Evolutionary conservation across 169 alveolate species (phyloP).

Genomic region (Cryptosporidium felis): DNA sequence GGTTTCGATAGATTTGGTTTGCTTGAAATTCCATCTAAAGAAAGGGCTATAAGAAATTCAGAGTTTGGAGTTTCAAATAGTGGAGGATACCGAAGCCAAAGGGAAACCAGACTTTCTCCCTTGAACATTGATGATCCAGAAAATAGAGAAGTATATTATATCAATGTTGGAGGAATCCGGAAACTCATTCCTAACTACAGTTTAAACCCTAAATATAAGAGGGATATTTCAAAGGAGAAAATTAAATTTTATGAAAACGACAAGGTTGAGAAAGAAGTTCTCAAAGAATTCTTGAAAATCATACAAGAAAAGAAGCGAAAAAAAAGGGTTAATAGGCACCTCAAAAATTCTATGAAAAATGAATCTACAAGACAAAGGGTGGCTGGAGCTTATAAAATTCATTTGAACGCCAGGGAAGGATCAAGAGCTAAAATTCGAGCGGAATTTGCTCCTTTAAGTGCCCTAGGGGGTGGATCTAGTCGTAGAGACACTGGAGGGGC

Average conservation of each 20-base stretch:
- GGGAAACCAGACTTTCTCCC: background rate
- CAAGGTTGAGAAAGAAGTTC: background rate
- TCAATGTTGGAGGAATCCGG: slow-evolving; percentile 12
- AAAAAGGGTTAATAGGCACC: background rate
- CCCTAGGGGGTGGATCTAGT: background rate
- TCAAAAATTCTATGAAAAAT: background rate
- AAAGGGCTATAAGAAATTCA: slow-evolving; percentile 4
- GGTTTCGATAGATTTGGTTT: slow-evolving; percentile 43
- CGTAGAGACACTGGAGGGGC: background rate
- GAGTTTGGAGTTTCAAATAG: background rate
- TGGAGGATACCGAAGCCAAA: background rate
- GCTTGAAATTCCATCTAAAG: background rate
- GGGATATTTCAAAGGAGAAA: background rate
- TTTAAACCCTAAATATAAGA: background rate
- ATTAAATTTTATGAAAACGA: background rate
- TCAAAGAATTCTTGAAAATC: slow-evolving; percentile 21
- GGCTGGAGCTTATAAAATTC: slow-evolving; percentile 5
- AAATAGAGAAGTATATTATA: background rate
- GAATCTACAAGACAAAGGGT: background rate
- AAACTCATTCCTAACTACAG: background rate
- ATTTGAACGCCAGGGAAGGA: background rate
- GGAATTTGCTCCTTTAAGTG: slow-evolving; percentile 36
- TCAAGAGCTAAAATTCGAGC: background rate
- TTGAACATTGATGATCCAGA: background rate
- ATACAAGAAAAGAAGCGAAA: slow-evolving; percentile 18